Conservation (phyloP, 2,329 filamentous ascomycete genomes). For the Aspergillus hortae region DNA sequence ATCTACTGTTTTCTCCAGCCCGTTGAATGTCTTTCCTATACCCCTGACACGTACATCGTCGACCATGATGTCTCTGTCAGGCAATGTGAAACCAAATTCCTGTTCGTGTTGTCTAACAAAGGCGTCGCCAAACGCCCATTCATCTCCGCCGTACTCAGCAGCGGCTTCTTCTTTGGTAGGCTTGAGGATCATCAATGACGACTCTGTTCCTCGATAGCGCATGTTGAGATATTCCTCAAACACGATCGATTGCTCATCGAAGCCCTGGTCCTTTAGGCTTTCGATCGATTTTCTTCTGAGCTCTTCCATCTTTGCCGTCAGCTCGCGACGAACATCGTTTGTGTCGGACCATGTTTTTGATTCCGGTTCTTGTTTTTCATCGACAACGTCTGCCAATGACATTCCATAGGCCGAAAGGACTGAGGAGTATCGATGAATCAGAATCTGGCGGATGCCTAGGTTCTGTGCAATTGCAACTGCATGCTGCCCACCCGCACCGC, state of each 20-base stretch:
- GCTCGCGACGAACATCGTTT: constrained; percentile 29
- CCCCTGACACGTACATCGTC: constrained; percentile 38
- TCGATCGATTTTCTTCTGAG: constrained; percentile 29
- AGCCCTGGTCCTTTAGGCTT: neutral
- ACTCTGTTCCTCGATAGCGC: constrained; percentile 46
- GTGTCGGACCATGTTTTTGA: constrained; percentile 9
- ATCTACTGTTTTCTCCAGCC: neutral
- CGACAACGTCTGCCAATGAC: constrained; percentile 80
- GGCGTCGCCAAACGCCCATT: constrained; percentile 21
- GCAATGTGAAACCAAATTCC: constrained; percentile 40
- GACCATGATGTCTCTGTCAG: constrained; percentile 31
- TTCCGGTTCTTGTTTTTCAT: constrained; percentile 44
- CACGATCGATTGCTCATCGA: constrained; percentile 8
- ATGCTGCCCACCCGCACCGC: constrained; percentile 85
- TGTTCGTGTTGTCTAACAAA: constrained; percentile 38
- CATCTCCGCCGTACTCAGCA: neutral
- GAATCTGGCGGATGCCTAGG: constrained; percentile 74
- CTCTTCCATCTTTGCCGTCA: constrained; percentile 18
- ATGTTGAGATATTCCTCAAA: constrained; percentile 28
- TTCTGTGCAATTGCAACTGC: constrained; percentile 85
- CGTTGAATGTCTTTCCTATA: constrained; percentile 15
- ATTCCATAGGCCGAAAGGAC: constrained; percentile 90
- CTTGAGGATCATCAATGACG: constrained; percentile 38
- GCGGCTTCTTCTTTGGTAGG: constrained; percentile 10
- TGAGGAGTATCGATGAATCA: constrained; percentile 83